These are phyloP conservation scores for Fistulina hepatica DNA, from an alignment of 1,284 basidiomycete species.

Conservation along the genomic window DNA sequence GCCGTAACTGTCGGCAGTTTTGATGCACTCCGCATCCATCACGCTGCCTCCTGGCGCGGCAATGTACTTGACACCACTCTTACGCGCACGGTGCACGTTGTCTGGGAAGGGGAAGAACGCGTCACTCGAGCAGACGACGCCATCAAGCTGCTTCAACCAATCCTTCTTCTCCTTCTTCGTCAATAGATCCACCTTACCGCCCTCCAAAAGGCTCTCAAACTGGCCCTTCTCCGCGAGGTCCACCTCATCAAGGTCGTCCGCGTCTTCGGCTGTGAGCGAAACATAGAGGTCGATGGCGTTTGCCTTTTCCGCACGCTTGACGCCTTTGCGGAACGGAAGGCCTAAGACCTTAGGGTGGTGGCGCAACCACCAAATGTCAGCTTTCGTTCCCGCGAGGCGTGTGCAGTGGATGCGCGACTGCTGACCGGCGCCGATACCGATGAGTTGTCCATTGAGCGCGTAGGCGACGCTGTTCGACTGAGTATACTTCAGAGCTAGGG, in stretches of 20 bases:
- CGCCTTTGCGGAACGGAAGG: constrained; percentile 94
- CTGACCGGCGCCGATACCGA: constrained; percentile 96
- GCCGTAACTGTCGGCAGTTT: constrained; percentile 83
- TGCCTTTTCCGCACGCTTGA: constrained; percentile 95
- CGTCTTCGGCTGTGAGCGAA: constrained; percentile 38
- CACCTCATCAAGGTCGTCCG: constrained; percentile 78
- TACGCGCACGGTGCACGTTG: constrained; percentile 89
- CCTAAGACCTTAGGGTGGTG: constrained; percentile 89
- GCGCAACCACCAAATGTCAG: constrained; percentile 99
- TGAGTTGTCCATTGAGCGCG: constrained; percentile 84
- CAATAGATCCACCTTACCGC: constrained; percentile 33
- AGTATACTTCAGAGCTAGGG: constrained; percentile 95
- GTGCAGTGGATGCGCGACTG: constrained; percentile 99
- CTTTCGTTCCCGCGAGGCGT: constrained; percentile 92
- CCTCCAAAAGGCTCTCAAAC: constrained; percentile 88
- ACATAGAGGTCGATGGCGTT: constrained; percentile 98
- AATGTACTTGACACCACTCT: constrained; percentile 87
- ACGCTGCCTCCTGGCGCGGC: constrained; percentile 94
- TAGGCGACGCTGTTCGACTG: constrained; percentile 99
- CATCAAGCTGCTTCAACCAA: constrained; percentile 66
- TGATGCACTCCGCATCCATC: constrained; percentile 94
- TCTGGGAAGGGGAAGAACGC: constrained; percentile 99
- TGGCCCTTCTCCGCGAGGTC: constrained; percentile 82
- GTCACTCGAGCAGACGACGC: constrained; percentile 89
- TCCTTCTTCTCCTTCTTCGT: constrained; percentile 62